Percentiles rank a stretch among this genome's conserved stretches.
Evolutionary conservation across 371 early-diverging fungal species (phyloP).

Genomic region (Mucor racemosus): DNA sequence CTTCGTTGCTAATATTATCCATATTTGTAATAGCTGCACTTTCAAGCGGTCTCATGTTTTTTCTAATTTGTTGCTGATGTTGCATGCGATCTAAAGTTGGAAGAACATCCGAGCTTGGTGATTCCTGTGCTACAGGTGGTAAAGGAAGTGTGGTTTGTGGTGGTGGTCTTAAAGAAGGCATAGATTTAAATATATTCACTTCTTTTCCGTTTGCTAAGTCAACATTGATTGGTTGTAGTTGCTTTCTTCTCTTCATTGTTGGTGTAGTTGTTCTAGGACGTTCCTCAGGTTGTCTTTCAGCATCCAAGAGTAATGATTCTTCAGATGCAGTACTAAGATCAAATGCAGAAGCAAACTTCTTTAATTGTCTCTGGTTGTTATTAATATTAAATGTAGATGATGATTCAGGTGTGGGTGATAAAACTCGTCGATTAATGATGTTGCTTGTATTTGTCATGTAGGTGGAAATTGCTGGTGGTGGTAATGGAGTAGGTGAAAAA

Average conservation of each 20-base stretch:
- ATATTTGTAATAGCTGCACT: neutral
- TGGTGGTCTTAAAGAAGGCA: constrained; percentile 4
- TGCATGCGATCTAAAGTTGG: constrained; percentile 16
- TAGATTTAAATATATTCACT: neutral
- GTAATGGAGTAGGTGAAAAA: neutral
- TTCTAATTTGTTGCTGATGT: neutral
- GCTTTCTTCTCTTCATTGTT: constrained; percentile 22
- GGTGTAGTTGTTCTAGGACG: constrained; percentile 33
- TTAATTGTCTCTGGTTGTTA: constrained; percentile 11
- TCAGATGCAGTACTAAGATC: constrained; percentile 28
- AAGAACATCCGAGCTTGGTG: constrained; percentile 26
- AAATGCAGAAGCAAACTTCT: constrained; percentile 35
- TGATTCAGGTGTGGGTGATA: constrained; percentile 10
- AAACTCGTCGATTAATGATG: neutral
- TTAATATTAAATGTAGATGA: constrained; percentile 6
- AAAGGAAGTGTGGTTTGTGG: constrained; percentile 2
- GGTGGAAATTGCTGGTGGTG: neutral
- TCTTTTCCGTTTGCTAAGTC: constrained; percentile 32
- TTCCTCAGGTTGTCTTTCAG: constrained; percentile 14
- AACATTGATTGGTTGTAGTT: constrained; percentile 22
- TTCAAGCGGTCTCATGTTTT: neutral
- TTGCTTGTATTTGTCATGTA: neutral
- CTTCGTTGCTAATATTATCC: constrained; percentile 15
- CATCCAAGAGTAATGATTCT: constrained; percentile 4
- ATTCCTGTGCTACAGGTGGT: neutral